Percentiles rank a stretch among this genome's conserved stretches.
Evolutionary conservation across 1,284 basidiomycete genomes (phyloP).

Genomic region (Ustilago bromivora): DNA sequence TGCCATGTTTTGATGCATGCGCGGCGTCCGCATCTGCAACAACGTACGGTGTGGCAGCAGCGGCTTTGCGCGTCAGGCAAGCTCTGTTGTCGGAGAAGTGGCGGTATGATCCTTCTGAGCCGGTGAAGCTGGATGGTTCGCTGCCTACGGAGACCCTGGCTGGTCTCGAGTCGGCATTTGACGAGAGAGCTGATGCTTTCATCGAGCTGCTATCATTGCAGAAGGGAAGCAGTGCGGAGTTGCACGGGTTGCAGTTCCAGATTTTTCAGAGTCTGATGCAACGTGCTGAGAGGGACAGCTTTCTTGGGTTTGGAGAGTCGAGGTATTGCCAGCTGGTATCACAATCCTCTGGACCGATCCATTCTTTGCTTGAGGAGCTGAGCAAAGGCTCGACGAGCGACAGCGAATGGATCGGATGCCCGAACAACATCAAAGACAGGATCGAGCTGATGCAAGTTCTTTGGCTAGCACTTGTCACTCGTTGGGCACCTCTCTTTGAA

Average conservation of each 20-base stretch:
- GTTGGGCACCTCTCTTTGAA: slow-evolving; percentile 49
- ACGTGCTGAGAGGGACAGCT: slow-evolving; percentile 38
- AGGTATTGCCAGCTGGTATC: slow-evolving; percentile 30
- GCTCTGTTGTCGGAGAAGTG: slow-evolving; percentile 41
- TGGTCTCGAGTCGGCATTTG: slow-evolving; percentile 32
- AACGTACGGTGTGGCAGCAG: slow-evolving; percentile 28
- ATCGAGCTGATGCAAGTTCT: slow-evolving; percentile 35
- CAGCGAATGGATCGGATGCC: slow-evolving; percentile 26
- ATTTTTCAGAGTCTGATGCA: slow-evolving; percentile 41
- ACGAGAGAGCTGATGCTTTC: slow-evolving; percentile 35
- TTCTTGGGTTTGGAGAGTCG: slow-evolving; percentile 17
- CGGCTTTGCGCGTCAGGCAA: slow-evolving; percentile 36
- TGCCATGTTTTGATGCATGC: slow-evolving; percentile 37
- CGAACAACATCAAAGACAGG: slow-evolving; percentile 2
- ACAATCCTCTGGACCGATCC: slow-evolving; percentile 2
- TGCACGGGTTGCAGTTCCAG: slow-evolving; percentile 30
- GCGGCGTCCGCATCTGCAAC: background rate
- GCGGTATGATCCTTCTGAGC: slow-evolving; percentile 43
- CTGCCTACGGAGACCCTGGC: slow-evolving; percentile 32
- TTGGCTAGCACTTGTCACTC: slow-evolving; percentile 51
- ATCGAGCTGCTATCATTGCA: slow-evolving; percentile 19
- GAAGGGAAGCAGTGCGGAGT: background rate
- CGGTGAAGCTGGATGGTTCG: slow-evolving; percentile 46
- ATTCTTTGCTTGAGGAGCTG: slow-evolving; percentile 11
- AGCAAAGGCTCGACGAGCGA: background rate